Conservation (phyloP, 2,329 filamentous ascomycete species). For the Colletotrichum godetiae region DNA sequence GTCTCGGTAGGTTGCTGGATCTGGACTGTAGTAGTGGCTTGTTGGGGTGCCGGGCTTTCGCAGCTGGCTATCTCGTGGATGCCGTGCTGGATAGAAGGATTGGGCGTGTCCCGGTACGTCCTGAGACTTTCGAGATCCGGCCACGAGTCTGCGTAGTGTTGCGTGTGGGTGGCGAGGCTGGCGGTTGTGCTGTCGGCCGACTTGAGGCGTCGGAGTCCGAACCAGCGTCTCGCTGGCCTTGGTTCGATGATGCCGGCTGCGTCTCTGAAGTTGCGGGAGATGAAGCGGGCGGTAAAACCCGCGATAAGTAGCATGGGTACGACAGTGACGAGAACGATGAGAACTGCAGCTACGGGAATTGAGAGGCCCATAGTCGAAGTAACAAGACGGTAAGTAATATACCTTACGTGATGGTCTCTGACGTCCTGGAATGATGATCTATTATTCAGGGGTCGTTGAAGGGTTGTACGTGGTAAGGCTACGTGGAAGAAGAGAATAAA, state of each 20-base stretch:
- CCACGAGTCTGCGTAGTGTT: conserved; percentile 45
- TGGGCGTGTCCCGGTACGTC: conserved; percentile 9
- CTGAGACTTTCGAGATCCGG: conserved; percentile 46
- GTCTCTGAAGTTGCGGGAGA: conserved; percentile 29
- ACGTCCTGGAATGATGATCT: neutral
- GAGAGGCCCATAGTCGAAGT: conserved; percentile 26
- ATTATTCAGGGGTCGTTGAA: neutral
- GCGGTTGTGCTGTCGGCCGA: neutral
- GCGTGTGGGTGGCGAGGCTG: conserved; percentile 8
- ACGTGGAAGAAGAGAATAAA: neutral
- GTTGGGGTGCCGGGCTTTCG: neutral
- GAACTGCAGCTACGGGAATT: conserved; percentile 6
- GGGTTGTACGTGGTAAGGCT: neutral
- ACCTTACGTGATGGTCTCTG: neutral
- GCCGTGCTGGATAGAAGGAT: conserved; percentile 7
- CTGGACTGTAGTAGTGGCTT: neutral
- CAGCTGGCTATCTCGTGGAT: conserved; percentile 5
- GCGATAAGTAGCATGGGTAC: conserved; percentile 1
- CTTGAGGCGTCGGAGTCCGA: conserved; percentile 12
- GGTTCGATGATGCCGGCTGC: conserved; percentile 25
- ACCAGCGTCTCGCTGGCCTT: conserved; percentile 12
- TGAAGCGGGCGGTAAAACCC: conserved; percentile 18
- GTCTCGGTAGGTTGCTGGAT: conserved; percentile 20
- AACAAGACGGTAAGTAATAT: neutral
- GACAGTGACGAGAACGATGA: conserved; percentile 25